A percentile compares a stretch with the other conserved stretches of the same genome.
phyloP scores from a whole-genome alignment of 164 flowering plant genomes.

The Vitis amurensis region DNA sequence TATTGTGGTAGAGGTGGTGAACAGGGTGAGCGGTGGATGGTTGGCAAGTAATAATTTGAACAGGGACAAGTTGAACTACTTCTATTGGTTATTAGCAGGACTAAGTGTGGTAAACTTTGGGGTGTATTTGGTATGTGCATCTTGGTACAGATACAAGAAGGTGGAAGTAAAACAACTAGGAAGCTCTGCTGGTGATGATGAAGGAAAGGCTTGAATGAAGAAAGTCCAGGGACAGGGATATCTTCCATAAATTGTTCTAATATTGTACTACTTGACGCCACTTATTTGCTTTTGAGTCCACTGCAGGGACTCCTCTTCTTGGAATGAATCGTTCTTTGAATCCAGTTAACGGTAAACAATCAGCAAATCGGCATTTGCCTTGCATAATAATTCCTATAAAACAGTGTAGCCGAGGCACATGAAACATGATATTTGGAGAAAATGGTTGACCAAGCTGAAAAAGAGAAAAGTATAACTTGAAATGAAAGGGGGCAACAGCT shows the following conservation, averaged over 20 bases:
- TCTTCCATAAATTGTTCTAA: neutral
- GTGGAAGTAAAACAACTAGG: slow-evolving; percentile 29
- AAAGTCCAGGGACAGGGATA: neutral
- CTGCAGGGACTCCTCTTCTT: no score
- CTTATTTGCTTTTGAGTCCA: no score
- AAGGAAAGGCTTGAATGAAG: slow-evolving; percentile 16
- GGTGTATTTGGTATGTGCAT: slow-evolving; percentile 53
- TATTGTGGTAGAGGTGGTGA: slow-evolving; percentile 61
- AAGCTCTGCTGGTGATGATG: neutral
- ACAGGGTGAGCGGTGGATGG: slow-evolving; percentile 73
- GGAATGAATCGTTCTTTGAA: no score
- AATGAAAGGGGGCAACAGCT: no score
- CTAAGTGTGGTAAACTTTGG: slow-evolving; percentile 59
- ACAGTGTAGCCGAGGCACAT: no score
- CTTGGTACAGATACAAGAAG: slow-evolving; percentile 69
- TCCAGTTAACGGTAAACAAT: no score
- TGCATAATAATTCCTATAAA: no score
- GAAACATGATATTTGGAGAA: no score
- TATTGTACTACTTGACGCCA: neutral
- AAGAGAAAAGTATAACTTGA: no score
- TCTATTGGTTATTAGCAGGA: slow-evolving; percentile 64
- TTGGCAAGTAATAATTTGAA: slow-evolving; percentile 59
- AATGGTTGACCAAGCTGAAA: no score
- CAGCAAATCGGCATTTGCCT: no score
- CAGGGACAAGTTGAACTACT: slow-evolving; percentile 59